Evolutionary conservation across 495 filamentous ascomycete genomes (phyloP), one percentile per base, ranked within the genome.

Genomic region (Tuber brumale): DNA sequence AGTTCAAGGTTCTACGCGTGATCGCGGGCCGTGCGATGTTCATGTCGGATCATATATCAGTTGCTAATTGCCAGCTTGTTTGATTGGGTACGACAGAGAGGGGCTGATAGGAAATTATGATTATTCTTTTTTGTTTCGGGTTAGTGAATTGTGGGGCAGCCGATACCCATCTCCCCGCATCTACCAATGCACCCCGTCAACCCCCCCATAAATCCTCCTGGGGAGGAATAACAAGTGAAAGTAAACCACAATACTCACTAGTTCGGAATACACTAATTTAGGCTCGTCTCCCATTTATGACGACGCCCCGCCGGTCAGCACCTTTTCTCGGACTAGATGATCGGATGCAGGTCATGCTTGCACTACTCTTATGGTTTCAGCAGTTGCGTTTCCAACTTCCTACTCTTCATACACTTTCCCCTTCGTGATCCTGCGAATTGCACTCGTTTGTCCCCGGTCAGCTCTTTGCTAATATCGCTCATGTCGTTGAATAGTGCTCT

Each of bases 281-380:
- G 69, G 94, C 94, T 9, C 92, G 93, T 74, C 82, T 97, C 18
- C 94, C 94, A 3, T 97, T 96, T 85, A 90, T 95, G 86, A 90
- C 88, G 77, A 91, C 89, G 82, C 80, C 86, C 0, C 86, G 86
- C 57, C 85, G 87, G 76, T 86, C 88, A 1, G 89, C 92, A 8
- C 94, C 94, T 35, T 97, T 97, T 85, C 97, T 97, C 83, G 94
- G 93, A 37, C 89, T 97, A 35, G 88, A 97, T 76, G 93, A 96
- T 83, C 86, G 85, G 35, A 91, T 97, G 86, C 94, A 94, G 3
- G 87, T 97, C 18, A 77, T 96, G 3, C 84, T 97, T 45, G 93
- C 91, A 12, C 84, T 95, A 3, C 84, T 93, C 16, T 85, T 93
- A 48, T 91, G 91, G 18, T 87, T 93, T 75, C 91, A 93, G 80